A percentile compares a stretch with the other conserved stretches of the same genome.
phyloP scores from a whole-genome alignment of 208 protist genomes.

The Novymonas esmeraldas region DNA sequence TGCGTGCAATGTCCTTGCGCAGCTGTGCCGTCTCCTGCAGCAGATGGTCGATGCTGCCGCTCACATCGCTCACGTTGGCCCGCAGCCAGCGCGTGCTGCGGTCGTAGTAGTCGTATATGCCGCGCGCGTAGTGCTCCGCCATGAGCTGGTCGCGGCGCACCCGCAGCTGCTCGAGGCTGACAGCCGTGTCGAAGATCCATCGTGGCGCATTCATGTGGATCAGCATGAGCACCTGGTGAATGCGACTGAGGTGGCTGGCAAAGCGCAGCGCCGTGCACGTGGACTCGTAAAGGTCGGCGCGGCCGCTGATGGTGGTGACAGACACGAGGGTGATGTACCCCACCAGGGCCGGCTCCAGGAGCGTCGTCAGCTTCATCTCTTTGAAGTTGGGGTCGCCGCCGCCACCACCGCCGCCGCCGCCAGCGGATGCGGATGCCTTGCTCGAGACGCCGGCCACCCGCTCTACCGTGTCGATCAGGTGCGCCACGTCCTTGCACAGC shows the following conservation, averaged over 20 bases:
- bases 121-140: conserved; percentile 60
- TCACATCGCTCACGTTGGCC: conserved; percentile 59
- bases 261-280: conserved; percentile 72
- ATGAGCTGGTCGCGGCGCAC: conserved; percentile 50
- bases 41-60: conserved; percentile 47
- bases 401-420: too few relatives aligned
- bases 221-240: conserved; percentile 85
- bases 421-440: too few relatives aligned
- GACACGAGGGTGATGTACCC: conserved; percentile 84
- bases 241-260: conserved; percentile 52
- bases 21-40: conserved; percentile 66
- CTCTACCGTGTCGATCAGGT: conserved; percentile 72
- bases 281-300: conserved; percentile 64
- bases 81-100: conserved; percentile 58
- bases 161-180: conserved; percentile 62
- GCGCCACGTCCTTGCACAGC: conserved; percentile 66
- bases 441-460: conserved; percentile 53
- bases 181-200: conserved; percentile 81
- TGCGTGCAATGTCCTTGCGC: conserved; percentile 52
- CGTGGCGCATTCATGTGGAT: conserved; percentile 79
- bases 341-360: conserved; percentile 77
- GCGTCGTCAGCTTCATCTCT: conserved; percentile 68
- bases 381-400: conserved; percentile 67
- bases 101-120: conserved; percentile 77
- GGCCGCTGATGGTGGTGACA: conserved; percentile 82